Evolutionary conservation across 805 yeast species (phyloP).

Genomic region (Metschnikowia bowlesiae): DNA sequence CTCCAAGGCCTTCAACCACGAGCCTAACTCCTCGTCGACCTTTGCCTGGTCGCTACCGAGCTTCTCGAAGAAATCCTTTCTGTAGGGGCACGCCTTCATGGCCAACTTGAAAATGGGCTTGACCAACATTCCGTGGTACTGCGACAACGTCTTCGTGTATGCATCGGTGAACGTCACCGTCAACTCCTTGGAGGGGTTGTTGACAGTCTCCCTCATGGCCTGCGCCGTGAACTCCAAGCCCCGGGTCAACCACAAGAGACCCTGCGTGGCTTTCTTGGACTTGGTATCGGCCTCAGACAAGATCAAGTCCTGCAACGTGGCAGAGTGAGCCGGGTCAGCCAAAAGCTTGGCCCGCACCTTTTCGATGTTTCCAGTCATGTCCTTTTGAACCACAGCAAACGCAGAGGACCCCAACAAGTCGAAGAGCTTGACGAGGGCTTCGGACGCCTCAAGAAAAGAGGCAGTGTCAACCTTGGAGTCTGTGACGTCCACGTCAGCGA

Average conservation of each 20-base stretch:
- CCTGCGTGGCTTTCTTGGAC: conserved; percentile 82
- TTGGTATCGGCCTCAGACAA: conserved; percentile 64
- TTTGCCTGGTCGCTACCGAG: conserved; percentile 71
- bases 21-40: conserved; percentile 59
- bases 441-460: conserved; percentile 77
- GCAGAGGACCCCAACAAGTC: conserved; percentile 84
- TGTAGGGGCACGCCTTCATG: conserved; percentile 92
- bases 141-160: conserved; percentile 73
- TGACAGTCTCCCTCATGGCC: conserved; percentile 77
- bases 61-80: conserved; percentile 78
- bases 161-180: conserved; percentile 77
- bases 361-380: conserved; percentile 80
- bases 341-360: conserved; percentile 67
- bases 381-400: conserved; percentile 78
- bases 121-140: conserved; percentile 76
- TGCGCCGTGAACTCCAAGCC: conserved; percentile 89
- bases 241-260: conserved; percentile 78
- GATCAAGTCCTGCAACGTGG: conserved; percentile 76
- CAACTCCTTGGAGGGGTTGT: conserved; percentile 60
- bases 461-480: conserved; percentile 66
- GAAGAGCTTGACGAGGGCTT: conserved; percentile 75
- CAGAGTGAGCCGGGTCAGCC: conserved; percentile 56
- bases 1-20: conserved; percentile 77
- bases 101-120: conserved; percentile 89
- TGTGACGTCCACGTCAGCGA: conserved; percentile 65